These are phyloP conservation scores for Murraya koenigii DNA, from an alignment of 345 rosid species.

Conservation along the genomic window DNA sequence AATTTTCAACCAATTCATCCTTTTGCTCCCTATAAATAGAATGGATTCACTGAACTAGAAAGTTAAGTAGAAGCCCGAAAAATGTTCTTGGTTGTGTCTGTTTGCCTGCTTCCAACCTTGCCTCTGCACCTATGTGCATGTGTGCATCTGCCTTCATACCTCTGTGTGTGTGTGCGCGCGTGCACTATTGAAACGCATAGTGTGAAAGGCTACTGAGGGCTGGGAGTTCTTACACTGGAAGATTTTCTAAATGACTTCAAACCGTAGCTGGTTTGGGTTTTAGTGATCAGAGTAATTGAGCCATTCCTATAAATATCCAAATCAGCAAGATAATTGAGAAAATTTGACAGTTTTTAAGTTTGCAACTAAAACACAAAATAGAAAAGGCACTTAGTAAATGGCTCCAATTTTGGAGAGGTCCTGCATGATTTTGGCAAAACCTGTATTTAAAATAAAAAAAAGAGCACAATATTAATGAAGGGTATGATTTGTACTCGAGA, in stretches of 20 bases:
- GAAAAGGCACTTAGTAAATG: background rate
- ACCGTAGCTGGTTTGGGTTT: background rate
- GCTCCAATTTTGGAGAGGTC: background rate
- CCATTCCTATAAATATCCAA: background rate
- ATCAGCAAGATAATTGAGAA: background rate
- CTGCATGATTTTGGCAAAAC: too few relatives aligned
- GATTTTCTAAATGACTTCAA: background rate
- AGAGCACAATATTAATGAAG: too few relatives aligned
- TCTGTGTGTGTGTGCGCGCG: background rate
- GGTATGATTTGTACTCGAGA: too few relatives aligned
- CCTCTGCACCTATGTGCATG: background rate
- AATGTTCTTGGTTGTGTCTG: background rate
- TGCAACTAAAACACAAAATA: background rate
- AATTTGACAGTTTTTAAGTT: background rate
- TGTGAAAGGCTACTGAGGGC: background rate
- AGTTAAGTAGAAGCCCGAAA: background rate
- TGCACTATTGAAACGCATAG: background rate
- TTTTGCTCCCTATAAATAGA: background rate
- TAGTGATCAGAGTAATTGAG: background rate
- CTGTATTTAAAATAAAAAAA: too few relatives aligned
- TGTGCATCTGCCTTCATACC: background rate
- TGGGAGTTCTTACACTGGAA: background rate
- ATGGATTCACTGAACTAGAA: background rate
- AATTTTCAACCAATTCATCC: background rate
- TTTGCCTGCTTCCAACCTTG: too few relatives aligned